A percentile compares a stretch with the other conserved stretches of the same genome.
Evolutionary conservation across 768 basidiomycete species (phyloP).

Genomic region (Leccinellum rugosiceps): DNA sequence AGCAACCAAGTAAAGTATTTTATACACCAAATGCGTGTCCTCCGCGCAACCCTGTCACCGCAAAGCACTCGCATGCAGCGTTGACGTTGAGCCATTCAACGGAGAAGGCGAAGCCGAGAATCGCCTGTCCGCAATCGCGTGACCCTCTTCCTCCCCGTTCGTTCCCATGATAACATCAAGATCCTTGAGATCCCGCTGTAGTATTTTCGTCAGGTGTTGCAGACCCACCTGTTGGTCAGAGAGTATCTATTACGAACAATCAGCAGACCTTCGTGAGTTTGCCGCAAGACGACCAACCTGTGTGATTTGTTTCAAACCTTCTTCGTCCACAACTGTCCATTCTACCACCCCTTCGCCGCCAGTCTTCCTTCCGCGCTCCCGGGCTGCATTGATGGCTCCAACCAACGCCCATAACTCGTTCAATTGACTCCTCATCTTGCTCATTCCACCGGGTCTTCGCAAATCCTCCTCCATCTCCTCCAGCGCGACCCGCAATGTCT

Average conservation of each 20-base stretch:
- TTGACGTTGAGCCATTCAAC: constrained; percentile 23
- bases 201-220: constrained; percentile 72
- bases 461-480: constrained; percentile 78
- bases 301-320: constrained; percentile 71
- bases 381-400: constrained; percentile 61
- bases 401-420: constrained; percentile 86
- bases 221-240: constrained; percentile 77
- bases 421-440: constrained; percentile 66
- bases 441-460: constrained; percentile 45
- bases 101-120: constrained; percentile 18
- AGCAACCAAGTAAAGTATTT: not conserved
- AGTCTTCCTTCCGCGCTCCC: constrained; percentile 47
- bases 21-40: constrained; percentile 7
- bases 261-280: not conserved
- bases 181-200: constrained; percentile 63
- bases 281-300: constrained; percentile 45
- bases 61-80: constrained; percentile 26
- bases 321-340: constrained; percentile 87
- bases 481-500: constrained; percentile 62
- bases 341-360: constrained; percentile 44
- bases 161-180: constrained; percentile 60
- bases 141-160: constrained; percentile 34
- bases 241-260: constrained; percentile 51
- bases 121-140: constrained; percentile 15
- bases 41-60: constrained; percentile 11